Conservation (phyloP, 208 protist species). For the Trypanosoma boissoni region DNA sequence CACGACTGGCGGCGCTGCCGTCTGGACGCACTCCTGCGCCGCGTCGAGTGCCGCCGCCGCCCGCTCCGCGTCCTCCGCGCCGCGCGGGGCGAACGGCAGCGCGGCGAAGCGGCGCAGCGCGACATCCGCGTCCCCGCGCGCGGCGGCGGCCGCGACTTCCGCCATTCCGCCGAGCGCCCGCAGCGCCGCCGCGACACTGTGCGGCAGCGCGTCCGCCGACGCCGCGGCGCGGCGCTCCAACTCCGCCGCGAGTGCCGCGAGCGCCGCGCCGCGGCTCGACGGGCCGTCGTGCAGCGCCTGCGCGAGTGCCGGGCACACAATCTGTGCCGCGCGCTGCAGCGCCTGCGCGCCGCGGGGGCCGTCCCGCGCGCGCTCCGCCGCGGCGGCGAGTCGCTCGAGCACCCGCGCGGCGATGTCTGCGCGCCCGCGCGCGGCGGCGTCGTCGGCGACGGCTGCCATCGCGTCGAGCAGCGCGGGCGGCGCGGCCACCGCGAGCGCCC, state of each 20-base stretch:
- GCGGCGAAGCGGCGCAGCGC: conserved; percentile 43
- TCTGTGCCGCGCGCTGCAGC: conserved; percentile 50
- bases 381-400: conserved; percentile 34
- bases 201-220: conserved; percentile 25
- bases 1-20: conserved; percentile 34
- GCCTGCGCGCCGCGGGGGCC: conserved; percentile 24
- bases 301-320: conserved; percentile 52
- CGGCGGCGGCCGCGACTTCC: conserved; percentile 42
- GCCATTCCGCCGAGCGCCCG: conserved; percentile 52
- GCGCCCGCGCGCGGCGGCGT: conserved; percentile 42
- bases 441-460: conserved; percentile 52
- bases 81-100: conserved; percentile 59
- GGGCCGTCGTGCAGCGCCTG: conserved; percentile 37
- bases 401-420: conserved; percentile 55
- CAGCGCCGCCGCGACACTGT: conserved; percentile 16
- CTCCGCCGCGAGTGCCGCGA: conserved; percentile 34
- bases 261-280: conserved; percentile 7
- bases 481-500: conserved; percentile 11
- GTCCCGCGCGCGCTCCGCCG: conserved; percentile 30
- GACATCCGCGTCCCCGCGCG: conserved; percentile 33
- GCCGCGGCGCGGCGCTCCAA: conserved; percentile 44
- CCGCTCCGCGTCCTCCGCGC: conserved; percentile 16
- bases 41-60: conserved; percentile 29
- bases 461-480: conserved; percentile 56
- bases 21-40: conserved; percentile 22